phyloP scores from a whole-genome alignment of 495 filamentous ascomycete species.

The Annulohypoxylon maeteangense region DNA sequence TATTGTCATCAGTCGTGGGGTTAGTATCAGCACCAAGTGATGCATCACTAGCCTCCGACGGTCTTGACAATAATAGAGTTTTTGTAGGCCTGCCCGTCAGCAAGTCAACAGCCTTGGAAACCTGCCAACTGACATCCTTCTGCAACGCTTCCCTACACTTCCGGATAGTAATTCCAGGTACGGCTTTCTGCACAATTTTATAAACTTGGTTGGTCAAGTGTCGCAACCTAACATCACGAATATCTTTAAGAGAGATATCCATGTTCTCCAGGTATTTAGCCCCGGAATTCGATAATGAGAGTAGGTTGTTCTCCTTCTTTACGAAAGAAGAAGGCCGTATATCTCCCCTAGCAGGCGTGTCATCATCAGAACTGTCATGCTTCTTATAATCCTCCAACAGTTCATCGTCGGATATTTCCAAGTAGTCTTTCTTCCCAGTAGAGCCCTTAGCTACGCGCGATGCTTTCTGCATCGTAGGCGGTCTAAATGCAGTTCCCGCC shows the following conservation, averaged over 20 bases:
- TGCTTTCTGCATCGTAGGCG: constrained; percentile 54
- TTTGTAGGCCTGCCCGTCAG: constrained; percentile 28
- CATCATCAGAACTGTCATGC: constrained; percentile 57
- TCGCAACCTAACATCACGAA: constrained; percentile 44
- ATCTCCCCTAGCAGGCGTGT: constrained; percentile 62
- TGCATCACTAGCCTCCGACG: not conserved
- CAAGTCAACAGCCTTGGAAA: constrained; percentile 41
- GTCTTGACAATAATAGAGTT: constrained; percentile 15
- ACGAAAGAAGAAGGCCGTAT: constrained; percentile 77
- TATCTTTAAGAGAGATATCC: constrained; percentile 43
- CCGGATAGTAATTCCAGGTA: constrained; percentile 36
- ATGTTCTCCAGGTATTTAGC: constrained; percentile 8
- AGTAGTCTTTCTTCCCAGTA: constrained; percentile 45
- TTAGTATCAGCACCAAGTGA: not conserved
- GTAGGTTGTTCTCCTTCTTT: constrained; percentile 40
- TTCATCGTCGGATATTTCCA: constrained; percentile 59
- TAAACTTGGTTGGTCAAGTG: constrained; percentile 45
- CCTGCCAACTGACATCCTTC: constrained; percentile 43
- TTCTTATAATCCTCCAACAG: constrained; percentile 52
- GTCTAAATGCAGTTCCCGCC: constrained; percentile 75
- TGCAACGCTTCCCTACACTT: constrained; percentile 44
- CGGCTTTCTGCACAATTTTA: constrained; percentile 39
- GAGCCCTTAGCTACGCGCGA: constrained; percentile 16
- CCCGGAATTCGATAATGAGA: constrained; percentile 18
- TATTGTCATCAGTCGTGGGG: not conserved